A percentile compares a stretch with the other conserved stretches of the same genome.
phyloP scores from a whole-genome alignment of 2,329 filamentous ascomycete genomes.

The Monosporascus sp. region DNA sequence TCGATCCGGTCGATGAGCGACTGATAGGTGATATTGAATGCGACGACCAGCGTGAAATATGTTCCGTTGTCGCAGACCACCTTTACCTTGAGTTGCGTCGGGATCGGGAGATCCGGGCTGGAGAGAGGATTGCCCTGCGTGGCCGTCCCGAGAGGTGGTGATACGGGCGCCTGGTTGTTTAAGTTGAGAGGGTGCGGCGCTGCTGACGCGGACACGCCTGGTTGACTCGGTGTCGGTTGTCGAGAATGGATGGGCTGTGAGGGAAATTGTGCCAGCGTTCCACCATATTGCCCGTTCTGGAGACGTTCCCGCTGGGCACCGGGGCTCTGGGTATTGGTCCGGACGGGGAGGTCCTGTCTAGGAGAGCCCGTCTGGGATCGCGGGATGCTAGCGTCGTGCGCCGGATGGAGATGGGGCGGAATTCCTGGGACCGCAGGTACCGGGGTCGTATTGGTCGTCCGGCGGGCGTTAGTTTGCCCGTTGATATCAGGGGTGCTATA shows the following conservation, averaged over 20 bases:
- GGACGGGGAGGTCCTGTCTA: conserved; percentile 59
- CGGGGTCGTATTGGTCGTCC: conserved; percentile 47
- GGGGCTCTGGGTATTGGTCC: conserved; percentile 67
- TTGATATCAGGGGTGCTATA: conserved; percentile 96
- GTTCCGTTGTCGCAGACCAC: conserved; percentile 83
- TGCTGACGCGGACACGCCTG: conserved; percentile 24
- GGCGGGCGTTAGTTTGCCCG: conserved; percentile 55
- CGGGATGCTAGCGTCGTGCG: conserved; percentile 60
- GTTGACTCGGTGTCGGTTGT: conserved; percentile 39
- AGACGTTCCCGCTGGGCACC: conserved; percentile 60
- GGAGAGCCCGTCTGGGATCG: conserved; percentile 82
- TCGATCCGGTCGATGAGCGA: conserved; percentile 94
- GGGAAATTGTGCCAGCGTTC: conserved; percentile 52
- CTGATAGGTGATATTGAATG: conserved; percentile 91
- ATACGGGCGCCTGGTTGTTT: conserved; percentile 39
- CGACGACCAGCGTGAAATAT: conserved; percentile 92
- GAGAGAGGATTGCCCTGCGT: conserved; percentile 27
- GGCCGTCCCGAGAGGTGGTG: conserved; percentile 40
- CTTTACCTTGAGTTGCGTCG: conserved; percentile 87
- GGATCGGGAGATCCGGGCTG: conserved; percentile 49
- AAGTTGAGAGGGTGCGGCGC: conserved; percentile 32
- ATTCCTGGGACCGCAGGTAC: conserved; percentile 74
- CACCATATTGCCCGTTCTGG: conserved; percentile 45
- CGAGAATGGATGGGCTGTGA: conserved; percentile 48
- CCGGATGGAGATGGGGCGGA: conserved; percentile 60